Evolutionary conservation across 192 early-diverging fungal genomes (phyloP), one percentile per base, ranked within the genome.

Genomic region (Linnemannia exigua): DNA sequence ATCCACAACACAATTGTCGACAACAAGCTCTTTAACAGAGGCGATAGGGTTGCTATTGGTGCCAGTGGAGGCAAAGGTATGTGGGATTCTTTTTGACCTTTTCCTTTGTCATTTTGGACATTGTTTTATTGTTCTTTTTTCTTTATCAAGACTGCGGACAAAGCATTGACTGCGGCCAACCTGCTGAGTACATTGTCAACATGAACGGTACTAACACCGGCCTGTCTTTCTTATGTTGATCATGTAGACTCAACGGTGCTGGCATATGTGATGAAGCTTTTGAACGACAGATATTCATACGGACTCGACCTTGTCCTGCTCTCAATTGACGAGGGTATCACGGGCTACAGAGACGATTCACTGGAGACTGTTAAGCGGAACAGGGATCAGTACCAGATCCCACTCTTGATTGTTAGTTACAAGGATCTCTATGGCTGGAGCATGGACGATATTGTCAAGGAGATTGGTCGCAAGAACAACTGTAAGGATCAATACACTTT

Each of bases 291-390:
- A 47, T 93, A 99, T 88, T 79, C 94, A 77, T 99, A 99, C 83
- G 97, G 96, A 0, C 90, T 99, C 11, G 95, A 98, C 69, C 90
- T 99, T 58, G 96, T 92, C 69, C 87, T 99, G n/a, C 88, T 99
- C 5, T 98, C 97, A 2, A 93, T 99, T 41, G 98, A 99, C 88
- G 98, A 99, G 90, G 98, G 98, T 22, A 99, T 99, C 75, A 93
- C 95, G 2, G 98, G 98, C 31, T 99, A 99, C 81, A 90, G 98
- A 78, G 98, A 99, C 89, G 98, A 99, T 84, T 99, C 98, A 22
- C 90, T 99, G 12, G 97, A 97, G 90, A 99, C 98, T 0, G 98
- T 99, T 46, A 98, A 99, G 82, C 89, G 98, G 66, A 99, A 99
- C 87, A 93, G 97, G 77, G 89, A 95, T 72, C 97, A 99, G 87